A percentile compares a stretch with the other conserved stretches of the same genome.
phyloP scores from a whole-genome alignment of 345 rosid species.

The Citrus sp. region DNA sequence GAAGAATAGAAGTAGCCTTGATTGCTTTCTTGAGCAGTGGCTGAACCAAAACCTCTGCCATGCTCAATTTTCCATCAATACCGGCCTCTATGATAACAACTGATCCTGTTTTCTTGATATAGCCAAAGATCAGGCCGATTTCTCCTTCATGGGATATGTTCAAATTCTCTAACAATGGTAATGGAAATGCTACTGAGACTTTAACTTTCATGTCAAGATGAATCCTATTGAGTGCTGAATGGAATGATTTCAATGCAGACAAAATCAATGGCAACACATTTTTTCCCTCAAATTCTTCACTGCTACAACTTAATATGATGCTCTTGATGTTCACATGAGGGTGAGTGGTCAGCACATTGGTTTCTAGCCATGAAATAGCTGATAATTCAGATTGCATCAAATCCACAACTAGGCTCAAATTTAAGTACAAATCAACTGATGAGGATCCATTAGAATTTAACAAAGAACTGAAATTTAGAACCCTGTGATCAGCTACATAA shows the following conservation, averaged over 20 bases:
- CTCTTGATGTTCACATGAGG: slow-evolving; percentile 22
- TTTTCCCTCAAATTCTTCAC: neutral
- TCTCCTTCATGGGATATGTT: slow-evolving; percentile 15
- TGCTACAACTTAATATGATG: slow-evolving; percentile 20
- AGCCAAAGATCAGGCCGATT: slow-evolving; percentile 22
- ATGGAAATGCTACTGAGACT: slow-evolving; percentile 39
- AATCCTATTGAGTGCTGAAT: slow-evolving; percentile 16
- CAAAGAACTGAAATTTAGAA: slow-evolving; percentile 3
- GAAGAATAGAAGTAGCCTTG: slow-evolving; percentile 22
- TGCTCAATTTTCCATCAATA: slow-evolving; percentile 11
- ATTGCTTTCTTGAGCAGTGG: slow-evolving; percentile 24
- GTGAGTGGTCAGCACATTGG: no score
- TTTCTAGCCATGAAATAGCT: neutral
- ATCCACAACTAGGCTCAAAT: slow-evolving; percentile 21
- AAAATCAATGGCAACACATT: slow-evolving; percentile 26
- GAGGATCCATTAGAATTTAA: slow-evolving; percentile 12
- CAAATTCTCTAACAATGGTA: slow-evolving; percentile 35
- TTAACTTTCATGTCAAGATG: slow-evolving; percentile 14
- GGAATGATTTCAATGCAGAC: slow-evolving; percentile 26
- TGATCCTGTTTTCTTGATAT: slow-evolving; percentile 24
- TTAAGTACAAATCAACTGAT: slow-evolving; percentile 32
- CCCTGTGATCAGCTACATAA: slow-evolving; percentile 20
- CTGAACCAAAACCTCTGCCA: slow-evolving; percentile 23
- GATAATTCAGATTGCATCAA: slow-evolving; percentile 20
- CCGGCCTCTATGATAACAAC: slow-evolving; percentile 32